A percentile compares a stretch with the other conserved stretches of the same genome.
Evolutionary conservation across 345 rosid species (phyloP).

Genomic region (Citrus trifoliata): DNA sequence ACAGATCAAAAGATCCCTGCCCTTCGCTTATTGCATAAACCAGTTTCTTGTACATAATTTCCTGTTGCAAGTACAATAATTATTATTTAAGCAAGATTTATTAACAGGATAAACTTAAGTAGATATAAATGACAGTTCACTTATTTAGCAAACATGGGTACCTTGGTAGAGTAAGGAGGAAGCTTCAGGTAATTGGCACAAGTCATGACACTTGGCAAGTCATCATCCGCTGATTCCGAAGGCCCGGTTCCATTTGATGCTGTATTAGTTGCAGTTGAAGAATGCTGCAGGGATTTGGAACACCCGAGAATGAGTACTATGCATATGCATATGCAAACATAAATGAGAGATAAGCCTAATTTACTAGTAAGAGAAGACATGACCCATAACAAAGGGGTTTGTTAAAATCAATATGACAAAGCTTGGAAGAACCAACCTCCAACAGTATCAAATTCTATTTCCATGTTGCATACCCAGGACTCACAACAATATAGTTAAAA

Average conservation of each 20-base stretch:
- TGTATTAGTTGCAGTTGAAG: slow-evolving; percentile 58
- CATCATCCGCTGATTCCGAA: slow-evolving; percentile 86
- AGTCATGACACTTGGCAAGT: slow-evolving; percentile 98
- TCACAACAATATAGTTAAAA: neutral
- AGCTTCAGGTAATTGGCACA: slow-evolving; percentile 99
- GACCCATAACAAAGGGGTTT: neutral
- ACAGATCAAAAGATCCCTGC: slow-evolving; percentile 96
- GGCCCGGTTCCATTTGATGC: slow-evolving; percentile 69
- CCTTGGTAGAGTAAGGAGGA: slow-evolving; percentile 98
- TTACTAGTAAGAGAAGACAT: neutral
- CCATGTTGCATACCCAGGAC: neutral
- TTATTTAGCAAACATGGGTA: slow-evolving; percentile 14
- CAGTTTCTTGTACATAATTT: slow-evolving; percentile 90
- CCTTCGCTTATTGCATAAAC: slow-evolving; percentile 94
- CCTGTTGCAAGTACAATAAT: slow-evolving; percentile 46
- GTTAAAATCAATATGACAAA: neutral
- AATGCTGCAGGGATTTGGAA: slow-evolving; percentile 54
- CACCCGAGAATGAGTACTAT: neutral
- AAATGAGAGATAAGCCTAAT: neutral
- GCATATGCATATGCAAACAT: neutral
- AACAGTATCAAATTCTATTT: neutral
- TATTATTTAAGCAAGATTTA: slow-evolving; percentile 9
- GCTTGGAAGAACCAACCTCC: neutral
- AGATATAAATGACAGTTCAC: neutral
- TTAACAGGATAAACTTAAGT: neutral